phyloP scores from a whole-genome alignment of 2,329 filamentous ascomycete genomes.

The Rhynchosporium graminicola region DNA sequence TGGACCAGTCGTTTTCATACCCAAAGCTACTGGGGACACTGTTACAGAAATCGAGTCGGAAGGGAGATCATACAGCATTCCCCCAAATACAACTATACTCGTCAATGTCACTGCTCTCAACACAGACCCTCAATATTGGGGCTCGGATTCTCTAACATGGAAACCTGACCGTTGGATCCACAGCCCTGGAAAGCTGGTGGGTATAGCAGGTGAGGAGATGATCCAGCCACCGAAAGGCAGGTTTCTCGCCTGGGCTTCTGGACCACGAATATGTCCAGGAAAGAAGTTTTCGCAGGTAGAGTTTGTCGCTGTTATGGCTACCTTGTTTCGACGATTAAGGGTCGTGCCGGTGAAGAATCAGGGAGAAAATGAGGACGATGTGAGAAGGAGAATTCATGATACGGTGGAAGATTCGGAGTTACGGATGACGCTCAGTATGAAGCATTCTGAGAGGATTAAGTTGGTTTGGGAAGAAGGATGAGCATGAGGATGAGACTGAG shows the following conservation, averaged over 20 bases:
- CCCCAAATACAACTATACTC: constrained; percentile 33
- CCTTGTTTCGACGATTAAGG: constrained; percentile 20
- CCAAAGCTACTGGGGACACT: constrained; percentile 45
- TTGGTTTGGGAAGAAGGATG: constrained; percentile 25
- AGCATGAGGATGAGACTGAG: background rate
- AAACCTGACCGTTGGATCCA: constrained; percentile 28
- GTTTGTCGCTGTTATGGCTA: constrained; percentile 30
- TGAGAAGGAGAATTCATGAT: constrained; percentile 20
- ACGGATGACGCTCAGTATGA: constrained; percentile 29
- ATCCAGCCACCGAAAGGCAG: constrained; percentile 16
- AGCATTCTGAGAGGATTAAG: constrained; percentile 24
- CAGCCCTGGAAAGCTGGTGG: background rate
- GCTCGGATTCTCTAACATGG: constrained; percentile 23
- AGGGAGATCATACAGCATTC: constrained; percentile 22
- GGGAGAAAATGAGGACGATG: constrained; percentile 25
- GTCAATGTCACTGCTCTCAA: constrained; percentile 23
- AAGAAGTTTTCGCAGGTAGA: constrained; percentile 33
- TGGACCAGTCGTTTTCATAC: constrained; percentile 55
- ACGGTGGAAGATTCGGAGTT: constrained; percentile 24
- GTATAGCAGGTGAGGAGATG: background rate
- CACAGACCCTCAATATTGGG: constrained; percentile 26
- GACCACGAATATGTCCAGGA: constrained; percentile 29
- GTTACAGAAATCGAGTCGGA: constrained; percentile 22
- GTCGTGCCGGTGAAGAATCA: constrained; percentile 12
- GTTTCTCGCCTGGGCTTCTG: constrained; percentile 27